These are phyloP conservation scores for Epichloe baconii DNA, from an alignment of 2,329 filamentous ascomycete genomes.

Conservation along the genomic window DNA sequence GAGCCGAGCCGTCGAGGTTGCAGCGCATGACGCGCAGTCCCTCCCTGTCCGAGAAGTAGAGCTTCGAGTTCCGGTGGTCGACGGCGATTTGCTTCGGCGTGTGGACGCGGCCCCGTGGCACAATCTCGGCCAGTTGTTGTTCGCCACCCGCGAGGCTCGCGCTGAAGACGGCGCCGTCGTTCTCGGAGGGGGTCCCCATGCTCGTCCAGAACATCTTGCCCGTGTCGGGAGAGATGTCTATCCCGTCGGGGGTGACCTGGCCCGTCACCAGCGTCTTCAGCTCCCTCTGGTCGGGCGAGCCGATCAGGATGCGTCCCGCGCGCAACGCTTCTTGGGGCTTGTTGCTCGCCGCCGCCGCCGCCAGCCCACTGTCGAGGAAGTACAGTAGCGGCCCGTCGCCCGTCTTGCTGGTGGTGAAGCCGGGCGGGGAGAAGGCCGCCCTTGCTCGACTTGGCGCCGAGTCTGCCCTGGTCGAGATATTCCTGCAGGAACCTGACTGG, in stretches of 20 bases:
- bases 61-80: slow-evolving; percentile 14
- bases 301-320: slow-evolving; percentile 9
- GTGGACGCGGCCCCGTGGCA: slow-evolving; percentile 30
- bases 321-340: slow-evolving; percentile 1
- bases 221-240: slow-evolving; percentile 21
- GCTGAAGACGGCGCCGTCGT: slow-evolving; percentile 30
- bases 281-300: slow-evolving; percentile 5
- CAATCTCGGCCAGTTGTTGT: slow-evolving; percentile 21
- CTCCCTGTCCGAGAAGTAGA: slow-evolving; percentile 33
- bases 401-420: not conserved
- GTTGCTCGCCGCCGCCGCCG: not conserved
- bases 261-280: slow-evolving; percentile 11
- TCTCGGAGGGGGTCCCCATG: slow-evolving; percentile 29
- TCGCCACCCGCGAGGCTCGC: slow-evolving; percentile 37
- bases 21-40: slow-evolving; percentile 27
- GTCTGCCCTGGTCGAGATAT: slow-evolving; percentile 31
- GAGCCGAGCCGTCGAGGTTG: slow-evolving; percentile 24
- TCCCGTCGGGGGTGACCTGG: slow-evolving; percentile 29
- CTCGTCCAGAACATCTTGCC: slow-evolving; percentile 35
- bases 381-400: slow-evolving; percentile 9
- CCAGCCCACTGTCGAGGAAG: slow-evolving; percentile 18
- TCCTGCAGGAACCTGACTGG: slow-evolving; percentile 31
- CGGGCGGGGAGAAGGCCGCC: slow-evolving; percentile 26
- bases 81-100: slow-evolving; percentile 34
- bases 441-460: slow-evolving; percentile 30